These are phyloP conservation scores for Xylariaceae sp. DNA, from an alignment of 2,329 filamentous ascomycete species.

Conservation along the genomic window DNA sequence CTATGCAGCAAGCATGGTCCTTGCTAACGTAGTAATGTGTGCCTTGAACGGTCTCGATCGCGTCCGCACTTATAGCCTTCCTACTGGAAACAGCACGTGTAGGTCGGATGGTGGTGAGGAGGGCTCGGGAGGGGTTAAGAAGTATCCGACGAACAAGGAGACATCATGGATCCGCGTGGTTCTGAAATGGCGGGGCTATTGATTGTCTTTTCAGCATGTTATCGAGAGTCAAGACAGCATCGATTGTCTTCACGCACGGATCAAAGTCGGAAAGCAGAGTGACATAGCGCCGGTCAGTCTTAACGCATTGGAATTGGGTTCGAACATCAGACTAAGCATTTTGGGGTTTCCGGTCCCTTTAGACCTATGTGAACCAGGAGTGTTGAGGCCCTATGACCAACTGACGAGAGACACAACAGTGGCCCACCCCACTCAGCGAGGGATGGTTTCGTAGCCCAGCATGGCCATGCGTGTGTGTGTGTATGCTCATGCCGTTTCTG, in stretches of 20 bases:
- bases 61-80: slow-evolving; percentile 5
- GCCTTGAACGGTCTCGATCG: slow-evolving; percentile 9
- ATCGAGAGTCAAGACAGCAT: no score
- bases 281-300: no score
- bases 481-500: slow-evolving; percentile 8
- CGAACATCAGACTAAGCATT: no score
- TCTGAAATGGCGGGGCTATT: no score
- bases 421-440: slow-evolving; percentile 17
- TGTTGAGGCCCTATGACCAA: slow-evolving; percentile 11
- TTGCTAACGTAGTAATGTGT: slow-evolving; percentile 9
- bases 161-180: no score
- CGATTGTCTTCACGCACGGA: no score
- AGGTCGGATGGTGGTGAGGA: background rate
- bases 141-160: no score
- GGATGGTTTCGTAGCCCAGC: slow-evolving; percentile 2
- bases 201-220: no score
- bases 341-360: background rate
- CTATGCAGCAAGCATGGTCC: slow-evolving; percentile 12
- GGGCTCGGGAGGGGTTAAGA: no score
- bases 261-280: no score
- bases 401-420: slow-evolving; percentile 11
- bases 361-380: slow-evolving; percentile 5
- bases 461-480: no score
- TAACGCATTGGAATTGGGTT: no score
- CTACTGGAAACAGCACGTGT: background rate